Conservation (phyloP, 192 early-diverging fungal genomes). For the Coemansia sp. region DNA sequence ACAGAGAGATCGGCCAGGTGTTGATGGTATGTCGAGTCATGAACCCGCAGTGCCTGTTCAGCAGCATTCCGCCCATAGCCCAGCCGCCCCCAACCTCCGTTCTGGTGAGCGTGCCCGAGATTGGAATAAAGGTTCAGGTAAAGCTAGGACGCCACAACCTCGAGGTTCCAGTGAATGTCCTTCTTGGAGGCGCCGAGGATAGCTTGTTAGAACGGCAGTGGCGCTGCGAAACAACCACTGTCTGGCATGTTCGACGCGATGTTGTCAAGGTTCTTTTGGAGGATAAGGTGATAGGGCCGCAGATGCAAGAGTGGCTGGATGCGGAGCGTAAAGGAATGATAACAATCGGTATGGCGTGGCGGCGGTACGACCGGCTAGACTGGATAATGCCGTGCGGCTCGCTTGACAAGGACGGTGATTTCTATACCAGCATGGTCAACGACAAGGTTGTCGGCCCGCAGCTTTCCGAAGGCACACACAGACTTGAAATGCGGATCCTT, state of each 20-base stretch:
- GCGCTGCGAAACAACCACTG: slow-evolving; percentile 44
- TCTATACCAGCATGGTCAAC: slow-evolving; percentile 14
- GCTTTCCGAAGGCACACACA: slow-evolving; percentile 40
- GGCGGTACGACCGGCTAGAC: slow-evolving; percentile 37
- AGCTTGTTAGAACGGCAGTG: slow-evolving; percentile 26
- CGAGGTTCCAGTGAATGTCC: slow-evolving; percentile 17
- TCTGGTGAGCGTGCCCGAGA: slow-evolving; percentile 43
- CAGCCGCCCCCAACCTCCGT: slow-evolving; percentile 29
- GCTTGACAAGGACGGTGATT: slow-evolving; percentile 11
- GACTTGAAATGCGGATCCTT: slow-evolving; percentile 39
- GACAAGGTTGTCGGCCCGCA: slow-evolving; percentile 33
- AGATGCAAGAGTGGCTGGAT: slow-evolving; percentile 37
- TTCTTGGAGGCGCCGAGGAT: slow-evolving; percentile 26
- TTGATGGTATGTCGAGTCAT: slow-evolving; percentile 27
- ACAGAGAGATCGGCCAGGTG: slow-evolving; percentile 42
- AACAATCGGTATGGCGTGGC: slow-evolving; percentile 50
- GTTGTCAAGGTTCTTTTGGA: slow-evolving; percentile 25
- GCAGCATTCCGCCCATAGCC: slow-evolving; percentile 21
- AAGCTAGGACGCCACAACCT: slow-evolving; percentile 23
- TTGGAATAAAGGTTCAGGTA: slow-evolving; percentile 52
- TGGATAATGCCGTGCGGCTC: slow-evolving; percentile 48
- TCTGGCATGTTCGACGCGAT: slow-evolving; percentile 44
- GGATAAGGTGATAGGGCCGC: slow-evolving; percentile 25
- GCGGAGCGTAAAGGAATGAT: slow-evolving; percentile 28
- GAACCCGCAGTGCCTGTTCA: slow-evolving; percentile 24